Evolutionary conservation across 345 rosid species (phyloP).

Genomic region (Anastatica hierochuntica): DNA sequence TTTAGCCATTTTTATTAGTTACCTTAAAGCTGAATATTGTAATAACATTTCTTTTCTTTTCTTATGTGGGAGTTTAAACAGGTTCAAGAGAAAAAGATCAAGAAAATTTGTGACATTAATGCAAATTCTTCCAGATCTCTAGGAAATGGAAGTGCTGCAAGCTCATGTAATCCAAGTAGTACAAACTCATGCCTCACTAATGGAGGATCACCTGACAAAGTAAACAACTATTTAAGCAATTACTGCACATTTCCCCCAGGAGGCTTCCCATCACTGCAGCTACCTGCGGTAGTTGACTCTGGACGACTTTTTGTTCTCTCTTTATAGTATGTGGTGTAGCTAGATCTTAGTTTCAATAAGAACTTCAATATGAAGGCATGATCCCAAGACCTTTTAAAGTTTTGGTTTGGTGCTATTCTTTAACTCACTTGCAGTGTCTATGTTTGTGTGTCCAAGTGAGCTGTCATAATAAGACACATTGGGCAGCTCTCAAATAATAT

Average conservation of each 20-base stretch:
- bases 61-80: conserved; percentile 26
- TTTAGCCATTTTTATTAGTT: not conserved
- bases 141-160: conserved; percentile 60
- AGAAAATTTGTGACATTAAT: conserved; percentile 78
- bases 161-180: conserved; percentile 43
- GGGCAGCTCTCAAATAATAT: not conserved
- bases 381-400: not conserved
- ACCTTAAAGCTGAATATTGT: no score
- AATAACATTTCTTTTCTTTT: not conserved
- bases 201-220: conserved; percentile 55
- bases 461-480: not conserved
- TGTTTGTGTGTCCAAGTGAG: conserved; percentile 13
- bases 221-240: conserved; percentile 33
- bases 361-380: not conserved
- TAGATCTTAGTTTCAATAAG: conserved; percentile 10
- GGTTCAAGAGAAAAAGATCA: conserved; percentile 97
- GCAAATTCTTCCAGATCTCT: conserved; percentile 43
- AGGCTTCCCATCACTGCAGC: conserved; percentile 67
- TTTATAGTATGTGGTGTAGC: not conserved
- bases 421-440: not conserved
- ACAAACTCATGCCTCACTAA: conserved; percentile 46
- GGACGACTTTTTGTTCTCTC: not conserved
- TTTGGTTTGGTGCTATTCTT: conserved; percentile 7
- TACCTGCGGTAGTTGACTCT: conserved; percentile 79
- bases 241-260: conserved; percentile 61